Evolutionary conservation across 257 asterid genomes (phyloP).

Genomic region (Solanum ossicruentum): DNA sequence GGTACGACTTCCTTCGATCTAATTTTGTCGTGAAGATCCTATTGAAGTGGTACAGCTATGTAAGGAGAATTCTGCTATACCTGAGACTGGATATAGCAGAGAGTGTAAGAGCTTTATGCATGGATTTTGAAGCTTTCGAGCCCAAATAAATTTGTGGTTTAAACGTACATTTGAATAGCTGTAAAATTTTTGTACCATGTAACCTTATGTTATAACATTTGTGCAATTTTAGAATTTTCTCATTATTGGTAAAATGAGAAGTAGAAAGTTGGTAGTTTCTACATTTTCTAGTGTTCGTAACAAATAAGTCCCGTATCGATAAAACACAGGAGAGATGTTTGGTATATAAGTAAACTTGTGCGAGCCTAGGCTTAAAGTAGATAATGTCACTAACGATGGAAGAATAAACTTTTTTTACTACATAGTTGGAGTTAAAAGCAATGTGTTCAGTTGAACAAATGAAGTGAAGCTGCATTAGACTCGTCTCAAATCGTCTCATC

Average conservation of each 20-base stretch:
- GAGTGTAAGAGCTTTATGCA: not conserved
- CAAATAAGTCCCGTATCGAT: too few species aligned
- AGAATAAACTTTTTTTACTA: not conserved
- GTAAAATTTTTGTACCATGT: too few species aligned
- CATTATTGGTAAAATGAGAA: too few species aligned
- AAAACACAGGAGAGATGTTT: too few species aligned
- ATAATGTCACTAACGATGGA: too few species aligned
- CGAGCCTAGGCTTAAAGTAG: too few species aligned
- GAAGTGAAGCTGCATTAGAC: not conserved
- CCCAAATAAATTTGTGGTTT: not conserved
- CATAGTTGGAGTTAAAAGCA: not conserved
- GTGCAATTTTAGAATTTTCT: not conserved
- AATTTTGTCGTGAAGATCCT: not conserved
- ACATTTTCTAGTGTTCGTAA: too few species aligned
- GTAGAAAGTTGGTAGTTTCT: too few species aligned
- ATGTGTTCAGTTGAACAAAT: not conserved
- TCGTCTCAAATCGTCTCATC: not conserved
- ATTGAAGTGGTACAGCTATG: not conserved
- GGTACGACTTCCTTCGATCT: not conserved
- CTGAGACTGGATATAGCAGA: not conserved
- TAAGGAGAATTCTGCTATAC: not conserved
- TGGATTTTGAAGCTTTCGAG: not conserved
- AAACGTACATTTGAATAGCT: not conserved
- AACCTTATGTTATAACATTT: too few species aligned
- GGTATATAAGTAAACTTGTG: too few species aligned